Percentiles rank a stretch among this genome's conserved stretches.
Evolutionary conservation across 768 basidiomycete genomes (phyloP).

Genomic region (Suillus occidentalis): DNA sequence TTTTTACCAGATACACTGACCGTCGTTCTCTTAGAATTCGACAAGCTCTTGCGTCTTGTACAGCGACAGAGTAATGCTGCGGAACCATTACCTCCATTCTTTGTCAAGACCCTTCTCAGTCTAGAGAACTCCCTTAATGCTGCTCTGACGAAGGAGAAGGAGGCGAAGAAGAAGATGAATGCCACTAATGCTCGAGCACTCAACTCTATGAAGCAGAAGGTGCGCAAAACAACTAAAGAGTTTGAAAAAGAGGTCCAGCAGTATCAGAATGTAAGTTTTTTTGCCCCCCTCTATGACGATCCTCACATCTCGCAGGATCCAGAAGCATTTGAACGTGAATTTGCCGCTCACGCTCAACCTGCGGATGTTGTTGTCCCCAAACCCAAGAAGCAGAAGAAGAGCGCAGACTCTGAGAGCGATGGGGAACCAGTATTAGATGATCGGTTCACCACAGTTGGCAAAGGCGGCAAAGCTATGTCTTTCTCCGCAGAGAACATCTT

Average conservation of each 20-base stretch:
- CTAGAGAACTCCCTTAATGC: constrained; percentile 76
- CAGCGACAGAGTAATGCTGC: constrained; percentile 82
- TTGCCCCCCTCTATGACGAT: neutral
- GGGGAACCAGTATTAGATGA: constrained; percentile 47
- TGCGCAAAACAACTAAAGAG: constrained; percentile 90
- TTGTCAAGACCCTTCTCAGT: constrained; percentile 67
- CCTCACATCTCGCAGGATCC: constrained; percentile 61
- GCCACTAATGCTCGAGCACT: constrained; percentile 90
- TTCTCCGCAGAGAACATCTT: constrained; percentile 86
- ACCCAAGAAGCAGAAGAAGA: constrained; percentile 38
- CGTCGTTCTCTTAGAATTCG: constrained; percentile 68
- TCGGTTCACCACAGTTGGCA: constrained; percentile 88
- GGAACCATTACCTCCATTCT: constrained; percentile 87
- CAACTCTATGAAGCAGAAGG: constrained; percentile 97
- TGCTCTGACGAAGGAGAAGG: constrained; percentile 83
- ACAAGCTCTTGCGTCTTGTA: constrained; percentile 90
- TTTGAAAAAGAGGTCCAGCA: constrained; percentile 77
- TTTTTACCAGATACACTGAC: neutral
- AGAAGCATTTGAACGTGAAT: constrained; percentile 82
- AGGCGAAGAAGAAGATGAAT: constrained; percentile 94
- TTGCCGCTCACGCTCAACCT: constrained; percentile 51
- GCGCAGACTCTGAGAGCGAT: constrained; percentile 38
- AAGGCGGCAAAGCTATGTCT: constrained; percentile 80
- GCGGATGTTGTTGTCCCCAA: constrained; percentile 38
- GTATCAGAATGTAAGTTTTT: constrained; percentile 67